phyloP scores from a whole-genome alignment of 805 yeast species.

The Diddensiella caesifluorescens region DNA sequence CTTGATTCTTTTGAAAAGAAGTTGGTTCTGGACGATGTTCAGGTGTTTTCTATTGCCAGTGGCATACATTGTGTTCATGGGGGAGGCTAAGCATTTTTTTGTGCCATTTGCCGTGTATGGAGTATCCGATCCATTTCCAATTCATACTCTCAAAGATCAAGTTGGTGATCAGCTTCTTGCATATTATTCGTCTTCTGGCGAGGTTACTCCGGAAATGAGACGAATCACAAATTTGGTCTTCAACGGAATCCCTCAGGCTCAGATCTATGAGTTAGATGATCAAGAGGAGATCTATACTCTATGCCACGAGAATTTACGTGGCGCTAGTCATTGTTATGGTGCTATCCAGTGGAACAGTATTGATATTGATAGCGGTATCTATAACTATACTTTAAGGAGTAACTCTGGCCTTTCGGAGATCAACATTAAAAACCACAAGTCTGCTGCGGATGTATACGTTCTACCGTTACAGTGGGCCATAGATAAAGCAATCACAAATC shows the following conservation, averaged over 20 bases:
- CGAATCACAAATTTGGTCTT: constrained; percentile 28
- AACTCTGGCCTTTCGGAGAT: constrained; percentile 29
- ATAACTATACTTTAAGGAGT: constrained; percentile 34
- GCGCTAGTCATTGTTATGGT: constrained; percentile 32
- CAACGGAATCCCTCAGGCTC: constrained; percentile 28
- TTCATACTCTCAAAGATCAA: constrained; percentile 23
- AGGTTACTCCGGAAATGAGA: constrained; percentile 27
- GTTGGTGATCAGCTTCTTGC: constrained; percentile 27
- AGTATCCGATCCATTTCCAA: constrained; percentile 27
- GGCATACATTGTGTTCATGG: constrained; percentile 31
- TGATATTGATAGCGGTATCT: constrained; percentile 23
- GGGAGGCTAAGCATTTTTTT: constrained; percentile 31
- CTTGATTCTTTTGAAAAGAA: constrained; percentile 16
- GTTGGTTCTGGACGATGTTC: constrained; percentile 32
- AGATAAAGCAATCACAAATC: constrained; percentile 29
- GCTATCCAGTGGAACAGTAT: constrained; percentile 33
- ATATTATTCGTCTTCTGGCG: constrained; percentile 22
- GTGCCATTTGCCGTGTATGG: constrained; percentile 31
- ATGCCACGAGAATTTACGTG: constrained; percentile 32
- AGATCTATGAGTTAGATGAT: constrained; percentile 23
- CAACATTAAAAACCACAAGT: constrained; percentile 25
- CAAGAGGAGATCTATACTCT: constrained; percentile 23
- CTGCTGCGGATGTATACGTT: constrained; percentile 29
- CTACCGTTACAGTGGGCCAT: constrained; percentile 34
- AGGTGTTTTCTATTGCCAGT: constrained; percentile 31